Evolutionary conservation across 768 basidiomycete species (phyloP).

Genomic region (Russula olivacea): DNA sequence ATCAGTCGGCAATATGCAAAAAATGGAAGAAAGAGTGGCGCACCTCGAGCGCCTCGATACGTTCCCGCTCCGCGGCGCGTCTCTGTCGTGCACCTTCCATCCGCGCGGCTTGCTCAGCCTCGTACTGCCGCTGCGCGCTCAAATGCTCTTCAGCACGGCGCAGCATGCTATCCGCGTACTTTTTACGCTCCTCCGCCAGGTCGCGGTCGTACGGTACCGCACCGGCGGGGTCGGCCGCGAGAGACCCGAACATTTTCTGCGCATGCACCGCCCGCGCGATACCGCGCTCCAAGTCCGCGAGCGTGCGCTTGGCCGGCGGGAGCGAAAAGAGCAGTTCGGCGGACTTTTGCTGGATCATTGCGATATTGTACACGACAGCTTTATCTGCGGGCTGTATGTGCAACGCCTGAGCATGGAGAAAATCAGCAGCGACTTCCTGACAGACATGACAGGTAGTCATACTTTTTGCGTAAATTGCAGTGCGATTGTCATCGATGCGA

Average conservation of each 20-base stretch:
- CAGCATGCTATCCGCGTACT: slow-evolving; percentile 85
- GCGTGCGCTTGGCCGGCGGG: slow-evolving; percentile 65
- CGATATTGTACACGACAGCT: slow-evolving; percentile 89
- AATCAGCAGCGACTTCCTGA: slow-evolving; percentile 28
- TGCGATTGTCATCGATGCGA: slow-evolving; percentile 74
- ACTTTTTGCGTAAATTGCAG: slow-evolving; percentile 79
- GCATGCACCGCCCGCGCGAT: slow-evolving; percentile 80
- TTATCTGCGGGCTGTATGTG: slow-evolving; percentile 85
- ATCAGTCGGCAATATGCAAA: not conserved
- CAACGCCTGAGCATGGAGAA: slow-evolving; percentile 58
- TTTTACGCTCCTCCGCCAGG: slow-evolving; percentile 81
- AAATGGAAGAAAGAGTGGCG: slow-evolving; percentile 25
- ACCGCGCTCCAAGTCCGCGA: slow-evolving; percentile 72
- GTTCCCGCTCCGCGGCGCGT: slow-evolving; percentile 74
- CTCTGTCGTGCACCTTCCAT: slow-evolving; percentile 70
- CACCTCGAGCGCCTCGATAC: slow-evolving; percentile 62
- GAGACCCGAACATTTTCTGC: slow-evolving; percentile 77
- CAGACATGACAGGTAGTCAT: slow-evolving; percentile 28
- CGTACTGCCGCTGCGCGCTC: slow-evolving; percentile 60
- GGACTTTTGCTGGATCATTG: slow-evolving; percentile 96
- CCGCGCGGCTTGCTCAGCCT: slow-evolving; percentile 63
- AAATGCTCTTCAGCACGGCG: slow-evolving; percentile 78
- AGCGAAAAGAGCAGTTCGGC: slow-evolving; percentile 83
- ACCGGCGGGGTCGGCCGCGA: slow-evolving; percentile 66
- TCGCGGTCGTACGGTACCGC: slow-evolving; percentile 79